Base-by-base conservation (phyloP, 768 basidiomycete genomes). In the Brasilioporus rufonigricans region DNA sequence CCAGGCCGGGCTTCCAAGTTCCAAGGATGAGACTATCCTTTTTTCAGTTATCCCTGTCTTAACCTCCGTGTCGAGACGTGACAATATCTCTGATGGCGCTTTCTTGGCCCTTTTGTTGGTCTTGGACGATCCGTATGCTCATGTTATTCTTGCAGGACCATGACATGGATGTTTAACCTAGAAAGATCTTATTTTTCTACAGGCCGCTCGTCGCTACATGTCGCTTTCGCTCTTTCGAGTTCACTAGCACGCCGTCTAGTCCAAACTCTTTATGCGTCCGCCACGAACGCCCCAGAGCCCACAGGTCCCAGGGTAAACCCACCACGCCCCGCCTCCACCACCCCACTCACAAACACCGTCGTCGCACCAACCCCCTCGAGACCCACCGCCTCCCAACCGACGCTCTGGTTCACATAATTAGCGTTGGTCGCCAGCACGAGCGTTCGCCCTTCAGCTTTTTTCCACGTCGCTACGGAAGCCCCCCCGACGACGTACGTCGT, bases 391-490 rank as follows among this genome's bases (percentile, higher is more conserved):
- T 53, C 24, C 48, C 80, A 67, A 1, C 44, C 38, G 6, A 83
- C 63, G 0, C 63, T 70, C 33, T 65, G 63, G 4, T 66, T 56
- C 24, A 71, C 63, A 39, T 80, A 76, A 38, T 80, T 73, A 61
- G 78, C 77, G 63, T 85, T 85, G n/a, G n/a, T n/a, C n/a, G n/a
- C 81, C 2, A 84, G 70, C 14, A 81, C 72, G 35, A 85, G 73
- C 0, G 77, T 80, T 26, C 75, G 59, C 5, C 29, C 26, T 1
- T 68, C 72, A 1, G 27, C 10, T 1, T 75, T 55, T 2, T 68
- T 74, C 84, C 84, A 85, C 29, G 80, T 61, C 5, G 80, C 79
- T 16, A 79, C 64, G 19, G 83, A 83, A 11, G 78, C 73, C 0
- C 76, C 71, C 11, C 73, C 56, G 0, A 73, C 49, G 5, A 76